Base-by-base conservation (phyloP, 108 stramenopile species). In the Asterionellopsis glacialis region DNA sequence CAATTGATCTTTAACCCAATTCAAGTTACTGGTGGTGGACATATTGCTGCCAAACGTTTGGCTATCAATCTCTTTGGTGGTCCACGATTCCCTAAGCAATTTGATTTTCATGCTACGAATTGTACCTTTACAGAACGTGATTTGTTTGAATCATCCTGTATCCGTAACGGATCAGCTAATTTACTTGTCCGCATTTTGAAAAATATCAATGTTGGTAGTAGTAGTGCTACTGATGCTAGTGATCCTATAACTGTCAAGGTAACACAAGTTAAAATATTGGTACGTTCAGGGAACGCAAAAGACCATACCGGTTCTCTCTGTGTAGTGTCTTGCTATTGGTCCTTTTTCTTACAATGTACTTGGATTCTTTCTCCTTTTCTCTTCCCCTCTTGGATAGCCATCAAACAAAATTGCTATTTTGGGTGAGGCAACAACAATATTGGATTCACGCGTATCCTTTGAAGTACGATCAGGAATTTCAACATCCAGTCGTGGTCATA, bases 381-480 rank as follows among this genome's bases (percentile, higher is more conserved):
- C 13, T 28, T 23, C 7, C 33, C 33, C 53, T 27, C 43, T 59
- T 51, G 0, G 0, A 19, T 56, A 75, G 72, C 55, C 65, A 45
- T 52, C 45, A 22, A 57, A 50, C 27, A 80, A 80, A 44, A 60
- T 80, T 19, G 67, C 74, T 42, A 61, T 56, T 27, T 33, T 18
- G 16, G 74, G 79, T 41, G 41, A 64, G 23, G 79, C 73, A 7
- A 76, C 64, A 45, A 76, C 72, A 13, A 44, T 53, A 21, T 75
- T 80, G 56, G 69, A 54, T 38, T 62, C 64, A 13, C 54, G 52
- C 33, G 33, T 76, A 9, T 51, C 58, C 51, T 80, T 76, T 62
- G 79, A 70, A 27, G 79, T 80, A 19, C 79, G 79, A 15, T 69
- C 79, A 3, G 66, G 72, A 4, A 63, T 80, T 51, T 51, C 25